Conservation (phyloP, 331 rosid genomes). For the Prunus yedoensis region DNA sequence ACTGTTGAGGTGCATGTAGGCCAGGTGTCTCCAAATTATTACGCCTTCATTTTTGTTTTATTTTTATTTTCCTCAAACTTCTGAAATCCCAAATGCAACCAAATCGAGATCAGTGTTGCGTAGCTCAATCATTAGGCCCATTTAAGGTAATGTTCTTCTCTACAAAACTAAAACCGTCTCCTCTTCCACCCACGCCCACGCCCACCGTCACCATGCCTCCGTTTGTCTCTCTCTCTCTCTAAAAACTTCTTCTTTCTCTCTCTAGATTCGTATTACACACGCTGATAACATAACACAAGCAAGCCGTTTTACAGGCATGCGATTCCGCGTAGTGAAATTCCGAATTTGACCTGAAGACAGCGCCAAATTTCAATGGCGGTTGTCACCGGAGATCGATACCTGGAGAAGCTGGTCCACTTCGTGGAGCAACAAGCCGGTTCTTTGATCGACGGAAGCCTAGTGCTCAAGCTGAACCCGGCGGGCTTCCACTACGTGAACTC, state of each 20-base stretch:
- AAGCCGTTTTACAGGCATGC: neutral
- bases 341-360: slow-evolving; percentile 19
- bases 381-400: slow-evolving; percentile 95
- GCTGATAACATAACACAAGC: too few species aligned
- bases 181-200: neutral
- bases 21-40: slow-evolving; percentile 35
- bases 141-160: neutral
- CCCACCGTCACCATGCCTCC: neutral
- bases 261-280: neutral
- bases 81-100: slow-evolving; percentile 1
- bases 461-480: slow-evolving; percentile 83
- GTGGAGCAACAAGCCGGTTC: slow-evolving; percentile 73
- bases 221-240: neutral
- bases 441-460: slow-evolving; percentile 72
- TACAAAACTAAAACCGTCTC: slow-evolving; percentile 21
- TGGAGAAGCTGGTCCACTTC: slow-evolving; percentile 78
- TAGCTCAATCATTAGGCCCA: slow-evolving; percentile 16
- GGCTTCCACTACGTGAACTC: slow-evolving; percentile 91
- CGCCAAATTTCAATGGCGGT: slow-evolving; percentile 54
- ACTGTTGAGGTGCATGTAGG: slow-evolving; percentile 20
- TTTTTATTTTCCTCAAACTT: neutral
- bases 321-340: slow-evolving; percentile 25
- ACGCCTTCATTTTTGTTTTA: neutral
- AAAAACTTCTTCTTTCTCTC: neutral
- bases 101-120: neutral